These are phyloP conservation scores for Helicosporidium sp. DNA, from an alignment of 139 green algal genomes.

Conservation along the genomic window DNA sequence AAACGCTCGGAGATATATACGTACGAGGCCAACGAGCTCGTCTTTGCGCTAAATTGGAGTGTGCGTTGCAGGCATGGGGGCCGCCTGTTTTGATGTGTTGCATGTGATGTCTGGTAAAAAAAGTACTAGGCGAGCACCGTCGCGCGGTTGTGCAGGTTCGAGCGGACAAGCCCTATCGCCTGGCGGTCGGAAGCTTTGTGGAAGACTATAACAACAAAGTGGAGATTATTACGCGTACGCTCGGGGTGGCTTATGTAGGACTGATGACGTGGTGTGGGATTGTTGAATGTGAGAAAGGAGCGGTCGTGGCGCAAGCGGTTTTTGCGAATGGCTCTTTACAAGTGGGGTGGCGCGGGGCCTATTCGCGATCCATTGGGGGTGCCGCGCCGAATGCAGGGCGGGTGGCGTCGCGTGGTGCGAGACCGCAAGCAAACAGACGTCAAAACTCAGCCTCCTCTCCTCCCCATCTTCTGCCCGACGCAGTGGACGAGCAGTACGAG, in stretches of 20 bases:
- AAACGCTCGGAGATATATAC: constrained; percentile 73
- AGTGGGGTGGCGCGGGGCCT: no score
- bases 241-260: no score
- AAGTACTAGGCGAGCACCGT: neutral
- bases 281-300: no score
- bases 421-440: no score
- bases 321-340: no score
- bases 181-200: constrained; percentile 78
- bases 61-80: constrained; percentile 30
- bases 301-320: no score
- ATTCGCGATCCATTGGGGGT: no score
- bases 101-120: neutral
- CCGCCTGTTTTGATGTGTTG: neutral
- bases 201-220: constrained; percentile 76
- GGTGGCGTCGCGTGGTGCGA: no score
- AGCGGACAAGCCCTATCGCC: constrained; percentile 62
- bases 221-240: no score
- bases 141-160: constrained; percentile 36
- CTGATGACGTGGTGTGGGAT: no score
- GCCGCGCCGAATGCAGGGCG: no score
- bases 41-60: constrained; percentile 91
- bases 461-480: no score
- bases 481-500: constrained; percentile 64
- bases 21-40: constrained; percentile 46
- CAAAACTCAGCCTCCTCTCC: neutral